Evolutionary conservation across 1,284 basidiomycete genomes (phyloP), one percentile per base, ranked within the genome.

Genomic region (Cryptococcus neoformans): DNA sequence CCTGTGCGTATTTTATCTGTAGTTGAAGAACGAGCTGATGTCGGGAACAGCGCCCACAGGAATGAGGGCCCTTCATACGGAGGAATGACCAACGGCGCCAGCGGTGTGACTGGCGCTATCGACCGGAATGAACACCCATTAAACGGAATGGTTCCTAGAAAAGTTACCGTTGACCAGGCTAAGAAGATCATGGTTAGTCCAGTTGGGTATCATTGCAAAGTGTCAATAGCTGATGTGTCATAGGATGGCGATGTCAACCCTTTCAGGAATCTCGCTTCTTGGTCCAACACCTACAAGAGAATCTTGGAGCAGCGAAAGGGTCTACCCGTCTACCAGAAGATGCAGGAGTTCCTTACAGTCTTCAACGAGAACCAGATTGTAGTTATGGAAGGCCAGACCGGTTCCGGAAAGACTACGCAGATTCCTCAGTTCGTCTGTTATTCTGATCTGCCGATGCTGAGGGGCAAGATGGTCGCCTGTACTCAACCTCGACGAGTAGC

Each of bases 371-470:
- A 92, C 79, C 93, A 96, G 80, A 87, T 95, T 65, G 89, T 92
- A 49, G 87, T 99, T 57, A 90, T 99, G 86, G 92, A 97, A 64
- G 95, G 95, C 68, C 95, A 99, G 81, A 97, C 96, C 1, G 95
- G 96, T 10, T 93, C 92, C 34, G 96, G 95, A 55, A 99, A 99
- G 81, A 98, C 96, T 1, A 98, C 95, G 42, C 95, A 98, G 73
- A 96, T 99, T 72, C 95, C 95, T 0, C 95, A 99, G 77, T 98
- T 97, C 66, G 91, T 96, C 45, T 88, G 89, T 52, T 96, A 88
- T 72, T 89, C 91, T 8, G 96, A 99, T 78, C 80, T 97, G 48
- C 92, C 93, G 0, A 90, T 92, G 72, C 84, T 85, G 36, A 88
- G 85, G 71, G 88, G 90, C 46, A 93, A 92, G 74, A 81, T 97